These are phyloP conservation scores for Dendrobium huoshanense DNA, from an alignment of 106 monocot species.

Conservation along the genomic window DNA sequence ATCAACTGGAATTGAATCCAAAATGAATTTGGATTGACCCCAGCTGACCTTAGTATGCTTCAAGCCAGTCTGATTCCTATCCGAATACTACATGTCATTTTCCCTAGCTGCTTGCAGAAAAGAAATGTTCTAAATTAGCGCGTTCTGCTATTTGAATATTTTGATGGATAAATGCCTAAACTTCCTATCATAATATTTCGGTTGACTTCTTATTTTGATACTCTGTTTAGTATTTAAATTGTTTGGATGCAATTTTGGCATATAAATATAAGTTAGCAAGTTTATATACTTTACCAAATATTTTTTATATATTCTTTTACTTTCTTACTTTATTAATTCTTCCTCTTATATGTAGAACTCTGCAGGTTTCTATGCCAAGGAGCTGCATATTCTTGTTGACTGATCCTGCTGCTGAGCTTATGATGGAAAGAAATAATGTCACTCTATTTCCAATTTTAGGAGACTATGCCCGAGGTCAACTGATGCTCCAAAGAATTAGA, in stretches of 20 bases:
- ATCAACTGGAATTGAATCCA: not conserved
- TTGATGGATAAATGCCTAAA: not conserved
- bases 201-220: not conserved
- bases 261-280: not conserved
- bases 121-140: not conserved
- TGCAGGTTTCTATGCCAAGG: conserved; percentile 89
- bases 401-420: conserved; percentile 59
- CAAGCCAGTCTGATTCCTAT: not conserved
- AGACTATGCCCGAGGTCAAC: conserved; percentile 77
- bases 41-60: not conserved
- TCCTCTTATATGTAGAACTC: conserved; percentile 71
- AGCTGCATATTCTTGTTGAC: conserved; percentile 77
- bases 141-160: not conserved
- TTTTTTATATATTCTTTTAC: not conserved
- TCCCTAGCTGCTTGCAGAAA: not conserved
- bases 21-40: not conserved
- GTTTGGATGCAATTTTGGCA: not conserved
- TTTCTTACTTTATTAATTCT: conserved; percentile 34
- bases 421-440: conserved; percentile 36
- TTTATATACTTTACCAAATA: not conserved
- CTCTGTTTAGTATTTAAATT: not conserved
- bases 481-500: conserved; percentile 94
- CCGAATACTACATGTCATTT: not conserved
- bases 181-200: not conserved
- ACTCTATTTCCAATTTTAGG: conserved; percentile 61